These are phyloP conservation scores for Beauveria varroae DNA, from an alignment of 2,329 filamentous ascomycete genomes.

Conservation along the genomic window DNA sequence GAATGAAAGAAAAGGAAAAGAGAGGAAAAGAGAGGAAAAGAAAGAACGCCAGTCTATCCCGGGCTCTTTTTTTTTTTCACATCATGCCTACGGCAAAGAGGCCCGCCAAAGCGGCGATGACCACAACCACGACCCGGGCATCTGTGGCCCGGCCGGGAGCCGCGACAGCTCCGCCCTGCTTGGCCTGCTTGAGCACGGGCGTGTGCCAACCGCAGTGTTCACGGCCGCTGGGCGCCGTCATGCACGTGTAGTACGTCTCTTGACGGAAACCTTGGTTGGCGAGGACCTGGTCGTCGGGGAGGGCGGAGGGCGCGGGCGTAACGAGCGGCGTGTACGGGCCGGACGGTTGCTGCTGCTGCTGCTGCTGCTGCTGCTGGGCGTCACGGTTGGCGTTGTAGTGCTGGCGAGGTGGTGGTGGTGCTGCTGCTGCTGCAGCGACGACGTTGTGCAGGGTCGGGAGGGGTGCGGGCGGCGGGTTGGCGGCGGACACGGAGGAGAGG, in stretches of 20 bases:
- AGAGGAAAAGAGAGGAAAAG: too few species aligned
- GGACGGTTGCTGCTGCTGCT: neutral
- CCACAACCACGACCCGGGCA: constrained; percentile 16
- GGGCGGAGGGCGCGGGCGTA: constrained; percentile 26
- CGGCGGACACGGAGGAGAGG: neutral
- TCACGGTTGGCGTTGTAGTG: constrained; percentile 2
- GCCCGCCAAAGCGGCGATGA: constrained; percentile 17
- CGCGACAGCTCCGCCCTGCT: constrained; percentile 11
- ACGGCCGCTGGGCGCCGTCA: constrained; percentile 19
- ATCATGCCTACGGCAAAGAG: constrained; percentile 20
- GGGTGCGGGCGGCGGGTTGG: neutral
- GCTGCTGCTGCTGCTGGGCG: neutral
- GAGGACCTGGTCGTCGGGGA: constrained; percentile 22
- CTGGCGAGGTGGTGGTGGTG: neutral
- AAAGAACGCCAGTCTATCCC: too few species aligned
- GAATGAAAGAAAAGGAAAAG: neutral
- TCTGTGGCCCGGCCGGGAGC: constrained; percentile 12
- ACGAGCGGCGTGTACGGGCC: constrained; percentile 21
- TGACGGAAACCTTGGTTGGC: constrained; percentile 26
- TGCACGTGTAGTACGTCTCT: constrained; percentile 28
- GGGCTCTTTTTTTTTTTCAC: constrained; percentile 6
- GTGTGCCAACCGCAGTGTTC: constrained; percentile 30
- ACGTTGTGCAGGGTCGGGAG: neutral
- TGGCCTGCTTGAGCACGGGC: constrained; percentile 22
- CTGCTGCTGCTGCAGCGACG: neutral